Conservation (phyloP, 805 yeast genomes). For the Hanseniaspora singularis region DNA sequence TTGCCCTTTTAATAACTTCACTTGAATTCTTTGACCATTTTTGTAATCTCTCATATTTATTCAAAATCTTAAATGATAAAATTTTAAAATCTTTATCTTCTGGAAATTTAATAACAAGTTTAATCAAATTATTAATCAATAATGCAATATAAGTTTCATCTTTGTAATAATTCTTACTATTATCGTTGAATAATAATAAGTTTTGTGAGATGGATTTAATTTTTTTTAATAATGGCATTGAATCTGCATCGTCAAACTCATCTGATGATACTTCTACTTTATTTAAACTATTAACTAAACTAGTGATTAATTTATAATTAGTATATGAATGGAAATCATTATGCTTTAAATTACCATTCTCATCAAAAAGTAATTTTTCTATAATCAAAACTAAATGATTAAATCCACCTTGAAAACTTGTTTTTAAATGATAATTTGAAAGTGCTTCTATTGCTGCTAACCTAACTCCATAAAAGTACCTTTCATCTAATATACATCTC, state of each 20-base stretch:
- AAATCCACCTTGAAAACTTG: conserved; percentile 39
- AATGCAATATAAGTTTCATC: conserved; percentile 2
- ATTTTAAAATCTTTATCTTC: conserved; percentile 1
- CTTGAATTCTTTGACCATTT: conserved; percentile 4
- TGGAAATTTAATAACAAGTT: conserved; percentile 8
- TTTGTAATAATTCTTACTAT: not conserved
- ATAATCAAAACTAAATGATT: conserved; percentile 60
- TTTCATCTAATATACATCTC: conserved; percentile 67
- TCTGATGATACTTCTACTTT: conserved; percentile 51
- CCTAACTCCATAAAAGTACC: conserved; percentile 83
- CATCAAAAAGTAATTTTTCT: conserved; percentile 61
- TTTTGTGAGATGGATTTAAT: conserved; percentile 4
- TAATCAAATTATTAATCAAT: conserved; percentile 1
- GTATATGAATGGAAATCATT: conserved; percentile 71
- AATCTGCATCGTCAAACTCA: conserved; percentile 30
- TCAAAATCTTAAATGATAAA: conserved; percentile 1
- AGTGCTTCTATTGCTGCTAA: conserved; percentile 75
- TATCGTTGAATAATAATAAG: conserved; percentile 8
- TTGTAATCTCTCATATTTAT: conserved; percentile 11
- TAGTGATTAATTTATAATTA: conserved; percentile 54
- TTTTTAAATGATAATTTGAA: conserved; percentile 47
- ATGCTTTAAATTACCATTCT: conserved; percentile 52
- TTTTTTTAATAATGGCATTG: not conserved
- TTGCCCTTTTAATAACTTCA: not conserved
- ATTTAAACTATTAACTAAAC: conserved; percentile 53